A percentile compares a stretch with the other conserved stretches of the same genome.
These are phyloP conservation scores for Tetrahymena malaccensis DNA, from an alignment of 73 alveolate species.

Conservation along the genomic window DNA sequence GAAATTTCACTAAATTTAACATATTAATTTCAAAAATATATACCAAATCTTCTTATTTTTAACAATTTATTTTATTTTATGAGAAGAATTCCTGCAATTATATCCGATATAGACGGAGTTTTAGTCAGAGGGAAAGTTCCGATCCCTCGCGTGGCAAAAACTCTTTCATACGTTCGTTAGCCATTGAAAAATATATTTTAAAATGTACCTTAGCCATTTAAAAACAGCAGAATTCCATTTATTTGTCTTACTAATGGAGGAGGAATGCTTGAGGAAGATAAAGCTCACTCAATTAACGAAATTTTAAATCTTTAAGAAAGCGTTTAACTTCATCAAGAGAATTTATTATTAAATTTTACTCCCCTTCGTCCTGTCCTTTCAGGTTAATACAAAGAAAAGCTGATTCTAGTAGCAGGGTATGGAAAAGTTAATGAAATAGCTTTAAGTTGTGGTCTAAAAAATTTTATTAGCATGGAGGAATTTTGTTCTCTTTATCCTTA, in stretches of 20 bases:
- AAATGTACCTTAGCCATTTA: neutral
- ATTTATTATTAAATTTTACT: slow-evolving; percentile 52
- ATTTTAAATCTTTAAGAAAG: slow-evolving; percentile 23
- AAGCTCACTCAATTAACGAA: slow-evolving; percentile 46
- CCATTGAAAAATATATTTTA: neutral
- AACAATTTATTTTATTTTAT: neutral
- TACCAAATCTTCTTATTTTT: neutral
- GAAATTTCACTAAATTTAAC: neutral
- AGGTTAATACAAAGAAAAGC: slow-evolving; percentile 31
- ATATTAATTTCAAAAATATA: neutral
- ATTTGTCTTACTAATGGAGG: slow-evolving; percentile 69
- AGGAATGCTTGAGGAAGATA: slow-evolving; percentile 48
- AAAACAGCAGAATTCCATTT: slow-evolving; percentile 41
- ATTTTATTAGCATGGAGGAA: slow-evolving; percentile 50
- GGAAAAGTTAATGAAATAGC: slow-evolving; percentile 53
- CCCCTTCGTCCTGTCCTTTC: slow-evolving; percentile 50
- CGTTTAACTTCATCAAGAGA: slow-evolving; percentile 15
- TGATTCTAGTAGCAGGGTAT: slow-evolving; percentile 49
- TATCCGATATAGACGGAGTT: slow-evolving; percentile 73
- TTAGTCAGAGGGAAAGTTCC: slow-evolving; percentile 45
- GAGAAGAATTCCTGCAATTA: slow-evolving; percentile 59
- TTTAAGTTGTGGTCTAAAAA: slow-evolving; percentile 43
- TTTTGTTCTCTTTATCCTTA: slow-evolving; percentile 43
- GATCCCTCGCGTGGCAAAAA: slow-evolving; percentile 38
- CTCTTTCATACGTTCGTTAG: slow-evolving; percentile 2